Conservation (phyloP, 163 green algal species). For the Volvox carteri region DNA sequence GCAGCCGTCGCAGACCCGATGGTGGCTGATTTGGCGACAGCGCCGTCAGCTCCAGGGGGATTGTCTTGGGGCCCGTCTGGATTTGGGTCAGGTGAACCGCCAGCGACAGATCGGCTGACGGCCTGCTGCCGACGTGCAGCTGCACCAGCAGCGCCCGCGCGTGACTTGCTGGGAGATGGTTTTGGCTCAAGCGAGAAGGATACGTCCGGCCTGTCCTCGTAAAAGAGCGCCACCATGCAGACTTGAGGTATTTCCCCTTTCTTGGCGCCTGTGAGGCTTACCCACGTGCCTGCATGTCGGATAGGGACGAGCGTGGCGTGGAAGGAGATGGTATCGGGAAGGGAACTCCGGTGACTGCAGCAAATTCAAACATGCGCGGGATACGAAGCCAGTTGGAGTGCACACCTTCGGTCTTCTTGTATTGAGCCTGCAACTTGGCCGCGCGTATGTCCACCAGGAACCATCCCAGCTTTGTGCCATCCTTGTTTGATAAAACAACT, state of each 20-base stretch:
- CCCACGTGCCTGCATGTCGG: constrained; percentile 39
- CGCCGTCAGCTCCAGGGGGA: not conserved
- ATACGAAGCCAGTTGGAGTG: too few relatives aligned
- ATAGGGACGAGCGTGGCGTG: not conserved
- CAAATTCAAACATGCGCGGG: too few relatives aligned
- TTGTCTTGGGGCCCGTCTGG: not conserved
- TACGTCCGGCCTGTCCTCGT: constrained; percentile 35
- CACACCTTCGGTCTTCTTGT: constrained; percentile 66
- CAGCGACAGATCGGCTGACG: not conserved
- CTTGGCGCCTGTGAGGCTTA: constrained; percentile 6
- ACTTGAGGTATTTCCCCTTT: constrained; percentile 52
- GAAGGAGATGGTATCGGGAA: too few relatives aligned
- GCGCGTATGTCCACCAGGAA: constrained; percentile 69
- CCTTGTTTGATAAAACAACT: constrained; percentile 57
- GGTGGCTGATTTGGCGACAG: too few relatives aligned
- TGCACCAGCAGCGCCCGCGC: not conserved
- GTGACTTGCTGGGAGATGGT: not conserved
- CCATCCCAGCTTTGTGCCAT: constrained; percentile 70
- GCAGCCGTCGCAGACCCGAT: not conserved
- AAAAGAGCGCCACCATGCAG: constrained; percentile 28
- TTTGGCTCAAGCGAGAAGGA: not conserved
- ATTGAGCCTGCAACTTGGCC: constrained; percentile 70
- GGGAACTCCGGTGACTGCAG: too few relatives aligned
- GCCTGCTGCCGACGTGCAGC: not conserved
- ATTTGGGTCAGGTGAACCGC: not conserved